Conservation (phyloP, 225 moss, liverwort and hornwort genomes). For the Neckera pumila region DNA sequence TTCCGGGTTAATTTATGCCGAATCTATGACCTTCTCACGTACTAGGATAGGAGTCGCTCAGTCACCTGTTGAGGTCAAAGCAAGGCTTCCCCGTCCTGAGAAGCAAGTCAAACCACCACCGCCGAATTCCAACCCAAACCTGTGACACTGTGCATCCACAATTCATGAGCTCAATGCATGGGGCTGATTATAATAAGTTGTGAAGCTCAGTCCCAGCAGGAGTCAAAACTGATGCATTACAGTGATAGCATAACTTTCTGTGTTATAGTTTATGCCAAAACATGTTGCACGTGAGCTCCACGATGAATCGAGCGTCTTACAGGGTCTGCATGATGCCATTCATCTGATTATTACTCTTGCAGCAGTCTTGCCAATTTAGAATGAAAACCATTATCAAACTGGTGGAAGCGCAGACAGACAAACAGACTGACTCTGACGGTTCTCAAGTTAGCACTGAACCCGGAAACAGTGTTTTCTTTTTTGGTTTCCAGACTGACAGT, state of each 20-base stretch:
- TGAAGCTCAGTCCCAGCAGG: background rate
- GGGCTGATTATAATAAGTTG: background rate
- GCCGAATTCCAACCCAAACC: background rate
- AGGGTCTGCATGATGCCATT: background rate
- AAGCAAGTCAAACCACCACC: background rate
- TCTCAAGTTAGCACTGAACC: too few relatives aligned
- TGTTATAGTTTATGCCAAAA: background rate
- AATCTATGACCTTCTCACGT: too few relatives aligned
- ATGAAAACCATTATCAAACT: background rate
- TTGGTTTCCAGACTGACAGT: too few relatives aligned
- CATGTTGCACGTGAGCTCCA: background rate
- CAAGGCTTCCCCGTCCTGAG: background rate
- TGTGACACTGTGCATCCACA: background rate
- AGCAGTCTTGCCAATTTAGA: background rate
- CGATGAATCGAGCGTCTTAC: background rate
- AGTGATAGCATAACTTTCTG: too few relatives aligned
- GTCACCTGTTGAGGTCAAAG: background rate
- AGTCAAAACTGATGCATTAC: background rate
- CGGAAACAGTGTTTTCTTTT: too few relatives aligned
- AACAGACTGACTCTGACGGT: too few relatives aligned
- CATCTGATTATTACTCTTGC: background rate
- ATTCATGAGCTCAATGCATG: background rate
- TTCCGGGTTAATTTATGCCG: too few relatives aligned
- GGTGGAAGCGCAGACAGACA: background rate
- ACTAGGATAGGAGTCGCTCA: too few relatives aligned